phyloP scores from a whole-genome alignment of 2,329 filamentous ascomycete genomes.

The Knufia petricola region DNA sequence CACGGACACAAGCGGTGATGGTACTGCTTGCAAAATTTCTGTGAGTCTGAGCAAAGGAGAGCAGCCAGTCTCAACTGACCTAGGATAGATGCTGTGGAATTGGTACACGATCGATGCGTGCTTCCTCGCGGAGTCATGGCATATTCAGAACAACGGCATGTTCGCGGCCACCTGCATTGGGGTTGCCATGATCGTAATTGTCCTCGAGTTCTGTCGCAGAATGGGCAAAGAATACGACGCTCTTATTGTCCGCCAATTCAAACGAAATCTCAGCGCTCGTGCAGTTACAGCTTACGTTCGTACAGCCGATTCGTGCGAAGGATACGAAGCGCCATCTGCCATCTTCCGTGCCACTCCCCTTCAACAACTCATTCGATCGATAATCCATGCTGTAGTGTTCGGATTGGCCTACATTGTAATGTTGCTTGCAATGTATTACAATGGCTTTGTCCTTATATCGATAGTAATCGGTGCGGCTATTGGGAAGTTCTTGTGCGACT shows the following conservation, averaged over 20 bases:
- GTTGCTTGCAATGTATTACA: constrained; percentile 57
- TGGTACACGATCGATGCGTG: constrained; percentile 55
- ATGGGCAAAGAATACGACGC: constrained; percentile 63
- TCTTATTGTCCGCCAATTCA: constrained; percentile 32
- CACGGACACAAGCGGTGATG: no score
- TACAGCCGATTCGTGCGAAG: background rate
- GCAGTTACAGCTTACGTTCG: background rate
- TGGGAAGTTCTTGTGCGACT: constrained; percentile 64
- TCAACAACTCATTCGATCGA: constrained; percentile 17
- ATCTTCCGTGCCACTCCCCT: constrained; percentile 17
- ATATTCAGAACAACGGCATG: constrained; percentile 57
- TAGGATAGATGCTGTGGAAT: constrained; percentile 58
- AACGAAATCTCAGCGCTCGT: constrained; percentile 9
- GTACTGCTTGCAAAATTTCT: constrained; percentile 14
- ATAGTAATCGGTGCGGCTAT: constrained; percentile 69
- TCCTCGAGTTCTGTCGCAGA: constrained; percentile 63
- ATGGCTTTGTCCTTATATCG: constrained; percentile 69
- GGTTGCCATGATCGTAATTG: constrained; percentile 62
- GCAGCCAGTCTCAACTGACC: background rate
- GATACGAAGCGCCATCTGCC: constrained; percentile 12
- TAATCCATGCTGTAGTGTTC: constrained; percentile 44
- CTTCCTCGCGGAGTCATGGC: constrained; percentile 63
- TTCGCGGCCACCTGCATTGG: constrained; percentile 76
- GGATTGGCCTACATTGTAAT: constrained; percentile 71
- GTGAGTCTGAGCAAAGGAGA: constrained; percentile 1